Evolutionary conservation across 169 alveolate genomes (phyloP), one percentile per base, ranked within the genome.

Genomic region (Cardiosporidium cionae): DNA sequence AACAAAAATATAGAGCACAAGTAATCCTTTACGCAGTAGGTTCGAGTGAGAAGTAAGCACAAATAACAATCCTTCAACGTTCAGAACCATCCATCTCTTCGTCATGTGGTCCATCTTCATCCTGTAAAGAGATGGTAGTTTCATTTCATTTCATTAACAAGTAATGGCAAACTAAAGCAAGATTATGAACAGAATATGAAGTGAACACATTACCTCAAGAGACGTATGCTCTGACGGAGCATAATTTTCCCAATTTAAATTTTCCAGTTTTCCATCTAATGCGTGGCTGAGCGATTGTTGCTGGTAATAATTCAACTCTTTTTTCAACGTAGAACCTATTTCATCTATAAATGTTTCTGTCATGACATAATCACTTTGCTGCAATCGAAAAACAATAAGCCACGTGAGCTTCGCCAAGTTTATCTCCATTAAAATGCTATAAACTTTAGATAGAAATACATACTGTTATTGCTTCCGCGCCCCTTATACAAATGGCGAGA

Each of bases 401-500:
- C n/a, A 44, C n/a, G 58, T 16, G 58, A n/a, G 58, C 27, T 44
- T n/a, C n/a, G n/a, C 16, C 16, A 16, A 44, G 58, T 16, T 44
- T 44, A 44, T 44, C 58, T 16, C 58, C 16, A 44, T 44, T 16
- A 44, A 16, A 44, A n/a, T 44, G 58, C 27, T 16, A 16, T 44
- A 16, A 44, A n/a, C 58, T 44, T 44, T 44, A 16, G 58, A 44
- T 44, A 44, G n/a, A 44, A 44, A 16, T 16, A 44, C 58, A 16
- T 44, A 44, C 86, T 1, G 86, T 74, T 31, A 84, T 82, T 33
- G 63, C 62, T 52, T 72, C n/a, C n/a, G n/a, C 82, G 27, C 84
- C 89, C 65, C 85, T 77, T 35, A 87, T 81, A 66, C 91, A 88
- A 32, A 89, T 44, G 29, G 97, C 98, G 32, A 95, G 84, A 81